Percentiles rank a stretch among this genome's conserved stretches.
These are phyloP conservation scores for Endocarpon pusillum DNA, from an alignment of 495 filamentous ascomycete species.

Conservation along the genomic window DNA sequence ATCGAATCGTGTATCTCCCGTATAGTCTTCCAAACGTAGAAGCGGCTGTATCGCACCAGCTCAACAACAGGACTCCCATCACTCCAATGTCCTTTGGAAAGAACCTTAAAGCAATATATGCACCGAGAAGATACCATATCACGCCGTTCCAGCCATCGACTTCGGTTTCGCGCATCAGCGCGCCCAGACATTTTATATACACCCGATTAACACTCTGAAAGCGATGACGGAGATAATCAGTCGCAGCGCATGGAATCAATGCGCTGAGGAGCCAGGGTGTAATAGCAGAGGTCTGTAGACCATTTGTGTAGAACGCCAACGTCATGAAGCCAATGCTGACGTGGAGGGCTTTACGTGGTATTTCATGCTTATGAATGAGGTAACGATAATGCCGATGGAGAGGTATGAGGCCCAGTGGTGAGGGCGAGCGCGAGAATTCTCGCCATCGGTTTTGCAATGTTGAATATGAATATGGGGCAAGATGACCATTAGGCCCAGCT, in stretches of 20 bases:
- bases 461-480: slow-evolving; percentile 47
- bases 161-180: slow-evolving; percentile 92
- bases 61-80: slow-evolving; percentile 72
- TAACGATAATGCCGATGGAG: slow-evolving; percentile 49
- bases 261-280: slow-evolving; percentile 68
- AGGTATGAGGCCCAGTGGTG: slow-evolving; percentile 84
- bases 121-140: slow-evolving; percentile 86
- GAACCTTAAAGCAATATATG: slow-evolving; percentile 68
- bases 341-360: slow-evolving; percentile 35
- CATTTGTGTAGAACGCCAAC: slow-evolving; percentile 61
- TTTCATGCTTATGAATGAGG: slow-evolving; percentile 35
- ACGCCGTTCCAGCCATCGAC: slow-evolving; percentile 88
- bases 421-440: slow-evolving; percentile 72
- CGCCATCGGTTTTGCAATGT: slow-evolving; percentile 49
- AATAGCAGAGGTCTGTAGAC: slow-evolving; percentile 54
- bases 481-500: slow-evolving; percentile 32
- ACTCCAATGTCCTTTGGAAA: slow-evolving; percentile 92
- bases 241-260: slow-evolving; percentile 72
- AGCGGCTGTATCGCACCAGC: slow-evolving; percentile 96
- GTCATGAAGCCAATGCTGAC: slow-evolving; percentile 93
- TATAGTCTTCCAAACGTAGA: slow-evolving; percentile 81
- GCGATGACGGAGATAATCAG: slow-evolving; percentile 67
- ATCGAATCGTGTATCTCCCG: slow-evolving; percentile 68
- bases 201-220: slow-evolving; percentile 65
- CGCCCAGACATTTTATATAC: slow-evolving; percentile 70